Base-by-base conservation (phyloP, 1,284 basidiomycete genomes). In the Ustilago hordei region DNA sequence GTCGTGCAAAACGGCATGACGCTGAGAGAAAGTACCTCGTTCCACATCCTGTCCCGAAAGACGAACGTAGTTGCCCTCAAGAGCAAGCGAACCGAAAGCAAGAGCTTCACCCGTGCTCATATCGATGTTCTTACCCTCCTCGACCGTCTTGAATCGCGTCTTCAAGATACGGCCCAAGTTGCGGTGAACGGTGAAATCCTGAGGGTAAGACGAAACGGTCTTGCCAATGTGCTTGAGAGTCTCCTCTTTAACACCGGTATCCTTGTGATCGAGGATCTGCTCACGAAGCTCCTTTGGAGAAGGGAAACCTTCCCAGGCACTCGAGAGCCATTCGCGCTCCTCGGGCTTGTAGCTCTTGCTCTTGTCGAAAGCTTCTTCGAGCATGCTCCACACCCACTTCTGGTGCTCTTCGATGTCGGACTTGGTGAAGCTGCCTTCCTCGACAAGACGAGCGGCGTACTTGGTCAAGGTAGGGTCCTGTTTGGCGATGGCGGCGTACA, bases 61-160 rank as follows among this genome's bases (percentile, higher is more conserved):
- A 82, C 97, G 93, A 61, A 99, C 93, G 86, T 99, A 95, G 66
- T 92, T 93, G 84, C 94, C 93, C 88, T 99, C 95, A 55, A 96
- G 89, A 36, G 93, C 93, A 59, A 99, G 91, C 15, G 95, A 91
- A 73, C 96, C 97, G 84, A 99, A 95, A 0, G 97, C 97, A 63
- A 99, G 91, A 0, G 97, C 95, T 88, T 99, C 97, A 70, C 95
- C 96, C n/a, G 97, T 99, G 17, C 95, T 93, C 95, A 96, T 98
- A 87, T 99, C 97, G 82, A 99, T 97, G 87, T 93, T 93, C 78
- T 88, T 89, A 72, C 95, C 97, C 79, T 97, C 94, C 80, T 94
- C 91, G 41, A 98, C 91, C 2, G 93, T 91, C 90, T 96, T 95
- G 45, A 93, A 93, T 72, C 97, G 92, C 43, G 89, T 92, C 72